phyloP scores from a whole-genome alignment of 2,329 filamentous ascomycete species.

The Coniochaeta pulveracea region DNA sequence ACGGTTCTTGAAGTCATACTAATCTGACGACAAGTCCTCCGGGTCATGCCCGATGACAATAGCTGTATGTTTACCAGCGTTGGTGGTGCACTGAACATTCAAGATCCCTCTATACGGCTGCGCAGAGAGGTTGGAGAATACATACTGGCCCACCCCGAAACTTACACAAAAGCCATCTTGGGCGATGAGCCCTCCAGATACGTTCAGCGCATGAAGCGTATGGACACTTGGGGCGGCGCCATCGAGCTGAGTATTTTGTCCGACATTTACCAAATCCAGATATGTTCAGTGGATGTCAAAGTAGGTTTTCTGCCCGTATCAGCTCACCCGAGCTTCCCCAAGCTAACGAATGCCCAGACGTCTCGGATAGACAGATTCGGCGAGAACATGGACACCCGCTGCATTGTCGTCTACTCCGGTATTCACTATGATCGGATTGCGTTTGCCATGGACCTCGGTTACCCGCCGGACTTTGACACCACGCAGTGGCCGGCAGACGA shows the following conservation, averaged over 20 bases:
- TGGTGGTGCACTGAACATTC: constrained; percentile 36
- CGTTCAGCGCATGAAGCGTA: constrained; percentile 68
- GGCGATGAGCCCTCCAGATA: constrained; percentile 65
- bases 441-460: constrained; percentile 47
- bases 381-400: constrained; percentile 56
- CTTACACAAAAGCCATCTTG: constrained; percentile 67
- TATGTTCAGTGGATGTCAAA: constrained; percentile 73
- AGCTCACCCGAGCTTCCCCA: constrained; percentile 9
- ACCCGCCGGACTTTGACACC: constrained; percentile 64
- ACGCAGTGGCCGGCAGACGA: constrained; percentile 42
- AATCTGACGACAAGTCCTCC: constrained; percentile 51
- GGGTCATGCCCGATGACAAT: constrained; percentile 96
- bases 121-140: constrained; percentile 64
- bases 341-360: constrained; percentile 8
- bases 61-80: constrained; percentile 89
- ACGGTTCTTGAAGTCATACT: constrained; percentile 7
- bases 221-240: constrained; percentile 79
- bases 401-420: constrained; percentile 78
- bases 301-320: constrained; percentile 15
- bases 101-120: constrained; percentile 37
- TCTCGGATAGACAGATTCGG: constrained; percentile 61
- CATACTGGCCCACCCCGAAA: constrained; percentile 61
- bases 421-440: constrained; percentile 92
- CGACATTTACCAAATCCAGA: constrained; percentile 75
- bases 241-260: constrained; percentile 84